Percentiles rank a stretch among this genome's conserved stretches.
Evolutionary conservation across 2,329 filamentous ascomycete genomes (phyloP).

Genomic region (Cladophialophora bantiana): DNA sequence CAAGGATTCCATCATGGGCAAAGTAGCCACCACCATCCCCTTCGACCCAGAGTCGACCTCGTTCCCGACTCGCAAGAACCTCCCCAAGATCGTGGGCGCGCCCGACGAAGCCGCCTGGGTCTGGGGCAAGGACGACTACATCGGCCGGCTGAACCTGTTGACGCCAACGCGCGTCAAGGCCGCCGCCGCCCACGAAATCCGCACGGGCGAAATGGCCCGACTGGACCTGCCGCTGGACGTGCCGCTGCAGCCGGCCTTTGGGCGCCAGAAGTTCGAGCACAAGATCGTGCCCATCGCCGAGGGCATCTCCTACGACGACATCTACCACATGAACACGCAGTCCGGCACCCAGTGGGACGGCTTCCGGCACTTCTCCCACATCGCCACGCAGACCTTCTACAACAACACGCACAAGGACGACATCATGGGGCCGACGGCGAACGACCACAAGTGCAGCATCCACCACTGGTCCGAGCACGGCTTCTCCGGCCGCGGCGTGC

Average conservation of each 20-base stretch:
- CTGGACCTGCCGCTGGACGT: slow-evolving; percentile 63
- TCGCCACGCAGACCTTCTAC: slow-evolving; percentile 49
- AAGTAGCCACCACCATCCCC: slow-evolving; percentile 57
- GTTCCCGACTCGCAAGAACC: slow-evolving; percentile 62
- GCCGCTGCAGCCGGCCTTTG: slow-evolving; percentile 61
- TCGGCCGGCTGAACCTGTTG: slow-evolving; percentile 63
- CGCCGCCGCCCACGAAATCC: slow-evolving; percentile 60
- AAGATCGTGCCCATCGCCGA: slow-evolving; percentile 56
- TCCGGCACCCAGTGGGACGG: slow-evolving; percentile 60
- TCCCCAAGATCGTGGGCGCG: slow-evolving; percentile 60
- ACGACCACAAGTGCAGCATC: slow-evolving; percentile 50
- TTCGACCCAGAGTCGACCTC: slow-evolving; percentile 62
- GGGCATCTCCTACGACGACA: slow-evolving; percentile 53
- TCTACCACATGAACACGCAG: slow-evolving; percentile 57
- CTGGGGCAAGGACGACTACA: slow-evolving; percentile 60
- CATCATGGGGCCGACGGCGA: slow-evolving; percentile 46
- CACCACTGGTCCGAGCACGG: slow-evolving; percentile 53
- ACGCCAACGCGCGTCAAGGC: slow-evolving; percentile 62
- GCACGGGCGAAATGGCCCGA: slow-evolving; percentile 62
- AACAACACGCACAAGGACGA: slow-evolving; percentile 50
- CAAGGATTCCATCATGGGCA: slow-evolving; percentile 55
- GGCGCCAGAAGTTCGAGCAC: slow-evolving; percentile 61
- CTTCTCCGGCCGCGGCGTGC: slow-evolving; percentile 52
- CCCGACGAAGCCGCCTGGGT: slow-evolving; percentile 66
- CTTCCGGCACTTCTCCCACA: slow-evolving; percentile 55